These are phyloP conservation scores for Tanacetum coccineum DNA, from an alignment of 129 eudicot species.

Conservation along the genomic window DNA sequence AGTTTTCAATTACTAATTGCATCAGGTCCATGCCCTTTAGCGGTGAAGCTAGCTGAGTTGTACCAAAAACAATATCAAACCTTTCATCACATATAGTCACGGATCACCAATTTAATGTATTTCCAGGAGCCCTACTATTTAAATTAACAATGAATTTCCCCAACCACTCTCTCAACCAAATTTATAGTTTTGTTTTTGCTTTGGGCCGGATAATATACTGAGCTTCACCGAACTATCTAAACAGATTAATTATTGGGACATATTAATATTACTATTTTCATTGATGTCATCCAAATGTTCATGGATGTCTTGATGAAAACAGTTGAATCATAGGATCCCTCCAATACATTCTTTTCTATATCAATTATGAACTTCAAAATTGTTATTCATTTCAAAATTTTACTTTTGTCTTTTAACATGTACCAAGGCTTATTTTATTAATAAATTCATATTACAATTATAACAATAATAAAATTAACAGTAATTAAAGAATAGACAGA, in stretches of 20 bases:
- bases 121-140: conserved; percentile 2
- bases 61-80: not conserved
- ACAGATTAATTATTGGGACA: not conserved
- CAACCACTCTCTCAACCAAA: conserved; percentile 6
- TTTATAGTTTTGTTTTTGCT: not conserved
- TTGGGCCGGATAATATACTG: not conserved
- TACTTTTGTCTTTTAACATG: no score
- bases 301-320: no score
- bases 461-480: no score
- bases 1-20: conserved; percentile 21
- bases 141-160: conserved; percentile 12
- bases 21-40: conserved; percentile 8
- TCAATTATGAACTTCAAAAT: no score
- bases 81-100: conserved; percentile 19
- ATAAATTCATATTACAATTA: no score
- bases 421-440: no score
- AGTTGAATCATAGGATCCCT: no score
- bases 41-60: conserved; percentile 2
- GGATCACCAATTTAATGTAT: conserved; percentile 24
- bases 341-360: no score
- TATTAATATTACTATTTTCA: no score
- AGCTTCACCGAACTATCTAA: not conserved
- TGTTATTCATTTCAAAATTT: no score
- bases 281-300: no score
- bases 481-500: no score